Conservation (phyloP, 2,329 filamentous ascomycete genomes). For the Alternaria metachromatica region DNA sequence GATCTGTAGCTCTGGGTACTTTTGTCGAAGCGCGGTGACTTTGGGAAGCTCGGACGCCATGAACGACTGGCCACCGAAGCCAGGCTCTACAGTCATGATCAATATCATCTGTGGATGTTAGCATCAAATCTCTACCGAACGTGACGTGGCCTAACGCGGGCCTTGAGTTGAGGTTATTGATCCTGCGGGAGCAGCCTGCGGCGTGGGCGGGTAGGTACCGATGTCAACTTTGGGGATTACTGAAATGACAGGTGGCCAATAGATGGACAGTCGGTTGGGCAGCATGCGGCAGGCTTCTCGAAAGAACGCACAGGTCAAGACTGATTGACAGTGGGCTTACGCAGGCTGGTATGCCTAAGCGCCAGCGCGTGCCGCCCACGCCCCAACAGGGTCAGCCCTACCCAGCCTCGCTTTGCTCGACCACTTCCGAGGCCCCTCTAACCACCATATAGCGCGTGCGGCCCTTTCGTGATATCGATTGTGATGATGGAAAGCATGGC, state of each 20-base stretch:
- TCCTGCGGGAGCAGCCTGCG: constrained; percentile 14
- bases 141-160: constrained; percentile 7
- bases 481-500: constrained; percentile 8
- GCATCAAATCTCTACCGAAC: background rate
- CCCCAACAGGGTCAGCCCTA: constrained; percentile 32
- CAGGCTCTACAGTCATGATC: constrained; percentile 97
- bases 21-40: constrained; percentile 79
- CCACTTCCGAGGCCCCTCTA: constrained; percentile 18
- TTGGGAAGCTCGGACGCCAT: constrained; percentile 97
- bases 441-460: constrained; percentile 20
- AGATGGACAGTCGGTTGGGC: constrained; percentile 1
- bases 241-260: constrained; percentile 16
- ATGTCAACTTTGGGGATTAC: constrained; percentile 6
- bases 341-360: constrained; percentile 38
- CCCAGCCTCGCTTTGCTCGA: constrained; percentile 14
- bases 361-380: constrained; percentile 38
- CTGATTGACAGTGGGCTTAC: constrained; percentile 23
- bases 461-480: constrained; percentile 23
- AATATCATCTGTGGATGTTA: constrained; percentile 80
- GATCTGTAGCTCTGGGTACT: constrained; percentile 92
- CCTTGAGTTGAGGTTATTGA: constrained; percentile 12
- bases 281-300: constrained; percentile 24
- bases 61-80: constrained; percentile 98
- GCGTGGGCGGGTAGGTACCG: constrained; percentile 21
- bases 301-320: constrained; percentile 17